Base-by-base conservation (phyloP, 108 stramenopile genomes). In the Fistulifera pelliculosa region DNA sequence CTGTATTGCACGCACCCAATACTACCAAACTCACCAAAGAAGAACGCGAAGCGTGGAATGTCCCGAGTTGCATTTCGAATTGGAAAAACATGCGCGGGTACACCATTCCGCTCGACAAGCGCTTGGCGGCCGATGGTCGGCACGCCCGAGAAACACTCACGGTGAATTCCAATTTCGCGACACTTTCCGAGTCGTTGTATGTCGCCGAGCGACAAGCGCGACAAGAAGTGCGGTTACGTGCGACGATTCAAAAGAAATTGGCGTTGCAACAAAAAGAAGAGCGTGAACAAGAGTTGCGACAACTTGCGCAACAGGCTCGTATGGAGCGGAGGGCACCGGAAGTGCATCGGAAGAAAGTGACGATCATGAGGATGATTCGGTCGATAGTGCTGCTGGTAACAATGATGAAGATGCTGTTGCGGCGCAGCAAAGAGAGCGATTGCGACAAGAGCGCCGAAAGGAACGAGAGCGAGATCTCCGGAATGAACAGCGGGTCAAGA, bases 41-140 rank as follows among this genome's bases (percentile, higher is more conserved):
- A 61, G 93, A 94, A 65, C 75, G 88, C 22, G 92, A 90, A 51
- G 70, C 81, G 63, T 99, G 98, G 98, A 96, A 99, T 69, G 77
- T 99, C 49, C 98, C 98, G 6, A 93, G 97, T 8, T 95, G 94
- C 62, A 87, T 99, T 43, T 94, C 91, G 51, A 98, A 98, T 68
- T 99, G 97, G 97, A 98, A 98, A 75, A 99, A 99, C 77, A 62
- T 87, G 15, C 73, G 92, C 6, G 98, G 98, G 6, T 99, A 95
- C 66, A 98, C 96, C 23, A 98, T 99, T 56, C 95, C 98, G 12
- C 74, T 99, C 38, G 97, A 99, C 75, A 98, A 98, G 75, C 91
- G 98, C 15, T 79, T 98, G 68, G 97, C 96, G 22, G 96, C 96
- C 49, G 98, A 99, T 77, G 98, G 98, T 19, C 80, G 98, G 26